Conservation (phyloP, 257 asterid species). For the Scutellaria galericulata region DNA sequence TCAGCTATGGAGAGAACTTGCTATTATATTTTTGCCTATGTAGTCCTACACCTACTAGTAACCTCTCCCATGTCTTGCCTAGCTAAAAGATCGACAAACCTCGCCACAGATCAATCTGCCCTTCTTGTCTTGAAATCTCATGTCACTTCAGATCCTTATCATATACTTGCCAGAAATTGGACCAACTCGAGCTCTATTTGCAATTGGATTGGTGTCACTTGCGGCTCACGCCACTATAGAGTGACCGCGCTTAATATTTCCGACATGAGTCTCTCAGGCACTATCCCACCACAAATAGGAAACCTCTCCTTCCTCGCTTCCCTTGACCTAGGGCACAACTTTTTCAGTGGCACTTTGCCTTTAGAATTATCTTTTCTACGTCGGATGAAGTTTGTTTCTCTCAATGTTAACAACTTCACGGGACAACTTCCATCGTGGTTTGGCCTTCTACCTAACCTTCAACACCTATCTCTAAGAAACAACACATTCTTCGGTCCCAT, state of each 20-base stretch:
- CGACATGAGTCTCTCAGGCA: constrained; percentile 26
- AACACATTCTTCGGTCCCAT: constrained; percentile 32
- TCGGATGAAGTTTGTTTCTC: background rate
- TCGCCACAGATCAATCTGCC: constrained; percentile 30
- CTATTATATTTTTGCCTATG: background rate
- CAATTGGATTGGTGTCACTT: constrained; percentile 20
- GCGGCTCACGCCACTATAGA: constrained; percentile 30
- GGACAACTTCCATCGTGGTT: constrained; percentile 34
- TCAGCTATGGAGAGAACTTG: background rate
- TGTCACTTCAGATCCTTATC: constrained; percentile 25
- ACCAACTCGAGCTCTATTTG: constrained; percentile 12
- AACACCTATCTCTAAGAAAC: background rate
- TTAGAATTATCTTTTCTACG: constrained; percentile 8
- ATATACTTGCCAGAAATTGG: constrained; percentile 24
- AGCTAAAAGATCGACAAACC: background rate
- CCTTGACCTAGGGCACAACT: constrained; percentile 14
- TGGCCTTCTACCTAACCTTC: constrained; percentile 3
- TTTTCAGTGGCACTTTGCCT: background rate
- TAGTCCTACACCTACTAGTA: background rate
- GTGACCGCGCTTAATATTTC: constrained; percentile 22
- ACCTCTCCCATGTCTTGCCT: background rate
- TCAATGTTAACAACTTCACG: constrained; percentile 5
- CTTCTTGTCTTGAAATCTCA: constrained; percentile 30
- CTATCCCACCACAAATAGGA: constrained; percentile 34
- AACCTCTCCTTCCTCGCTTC: constrained; percentile 35